Evolutionary conservation across 257 asterid species (phyloP).

Genomic region (Solanum paucissectum): DNA sequence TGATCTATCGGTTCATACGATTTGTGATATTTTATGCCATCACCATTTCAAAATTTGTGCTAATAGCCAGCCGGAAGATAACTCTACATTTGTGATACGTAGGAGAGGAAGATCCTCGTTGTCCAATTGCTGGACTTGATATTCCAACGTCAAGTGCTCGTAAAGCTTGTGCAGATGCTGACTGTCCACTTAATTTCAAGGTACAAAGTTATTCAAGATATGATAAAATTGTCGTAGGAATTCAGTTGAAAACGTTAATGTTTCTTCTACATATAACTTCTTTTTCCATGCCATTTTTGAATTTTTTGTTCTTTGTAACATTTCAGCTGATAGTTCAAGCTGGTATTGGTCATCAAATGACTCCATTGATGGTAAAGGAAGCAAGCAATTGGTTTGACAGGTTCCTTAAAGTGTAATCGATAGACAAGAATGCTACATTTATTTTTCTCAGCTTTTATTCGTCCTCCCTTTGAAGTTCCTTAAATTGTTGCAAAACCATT

Average conservation of each 20-base stretch:
- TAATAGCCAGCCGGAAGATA: neutral
- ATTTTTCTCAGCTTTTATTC: neutral
- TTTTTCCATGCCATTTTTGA: neutral
- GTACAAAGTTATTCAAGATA: conserved; percentile 16
- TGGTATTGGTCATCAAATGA: conserved; percentile 69
- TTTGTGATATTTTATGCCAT: neutral
- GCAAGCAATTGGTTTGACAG: conserved; percentile 64
- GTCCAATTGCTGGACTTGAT: conserved; percentile 60
- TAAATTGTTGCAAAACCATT: too few species aligned
- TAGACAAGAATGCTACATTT: neutral
- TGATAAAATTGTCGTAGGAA: neutral
- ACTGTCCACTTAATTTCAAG: conserved; percentile 34
- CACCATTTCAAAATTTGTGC: neutral
- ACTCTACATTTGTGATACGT: neutral
- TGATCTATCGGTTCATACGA: neutral
- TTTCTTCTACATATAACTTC: too few species aligned
- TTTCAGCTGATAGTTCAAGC: conserved; percentile 53
- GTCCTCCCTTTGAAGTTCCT: too few species aligned
- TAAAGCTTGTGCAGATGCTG: conserved; percentile 26
- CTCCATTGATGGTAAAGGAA: conserved; percentile 69
- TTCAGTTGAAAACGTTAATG: neutral
- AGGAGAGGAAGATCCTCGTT: conserved; percentile 82
- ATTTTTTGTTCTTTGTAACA: neutral
- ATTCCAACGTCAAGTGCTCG: conserved; percentile 39
- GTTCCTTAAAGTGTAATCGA: conserved; percentile 7